phyloP scores from a whole-genome alignment of 2,329 filamentous ascomycete genomes.

The Colletotrichum phormii region DNA sequence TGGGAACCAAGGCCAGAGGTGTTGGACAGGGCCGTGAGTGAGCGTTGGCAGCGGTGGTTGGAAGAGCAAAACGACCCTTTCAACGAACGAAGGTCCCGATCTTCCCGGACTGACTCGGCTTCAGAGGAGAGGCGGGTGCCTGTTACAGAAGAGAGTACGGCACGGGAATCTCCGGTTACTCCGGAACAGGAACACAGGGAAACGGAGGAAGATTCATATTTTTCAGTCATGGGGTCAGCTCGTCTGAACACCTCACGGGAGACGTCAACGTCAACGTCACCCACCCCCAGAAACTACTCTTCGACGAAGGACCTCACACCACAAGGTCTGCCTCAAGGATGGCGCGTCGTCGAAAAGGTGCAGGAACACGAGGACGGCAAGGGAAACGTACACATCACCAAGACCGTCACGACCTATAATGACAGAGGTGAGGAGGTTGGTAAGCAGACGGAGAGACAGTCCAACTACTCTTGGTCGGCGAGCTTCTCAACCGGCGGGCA shows the following conservation, averaged over 20 bases:
- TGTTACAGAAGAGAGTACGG: neutral
- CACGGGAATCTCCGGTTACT: neutral
- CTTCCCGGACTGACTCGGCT: neutral
- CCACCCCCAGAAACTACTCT: neutral
- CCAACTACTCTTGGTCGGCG: slow-evolving; percentile 34
- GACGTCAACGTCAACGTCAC: neutral
- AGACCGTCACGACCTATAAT: slow-evolving; percentile 34
- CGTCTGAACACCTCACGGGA: slow-evolving; percentile 18
- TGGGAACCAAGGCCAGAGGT: slow-evolving; percentile 35
- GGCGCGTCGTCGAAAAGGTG: slow-evolving; percentile 31
- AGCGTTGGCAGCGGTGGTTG: slow-evolving; percentile 37
- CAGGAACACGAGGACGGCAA: slow-evolving; percentile 34
- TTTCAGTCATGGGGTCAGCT: slow-evolving; percentile 30
- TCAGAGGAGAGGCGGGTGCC: neutral
- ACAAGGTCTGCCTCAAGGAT: slow-evolving; percentile 25
- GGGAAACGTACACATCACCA: slow-evolving; percentile 32
- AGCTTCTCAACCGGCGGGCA: slow-evolving; percentile 17
- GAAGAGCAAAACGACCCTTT: slow-evolving; percentile 34
- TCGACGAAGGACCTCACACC: slow-evolving; percentile 20
- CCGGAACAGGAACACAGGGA: slow-evolving; percentile 11
- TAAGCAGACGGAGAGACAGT: slow-evolving; percentile 31
- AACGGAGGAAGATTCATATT: slow-evolving; percentile 32
- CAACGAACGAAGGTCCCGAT: neutral
- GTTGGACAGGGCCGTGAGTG: slow-evolving; percentile 28
- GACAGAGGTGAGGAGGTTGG: slow-evolving; percentile 36